A percentile compares a stretch with the other conserved stretches of the same genome.
phyloP scores from a whole-genome alignment of 192 early-diverging fungal species.

The Coemansia sp. region DNA sequence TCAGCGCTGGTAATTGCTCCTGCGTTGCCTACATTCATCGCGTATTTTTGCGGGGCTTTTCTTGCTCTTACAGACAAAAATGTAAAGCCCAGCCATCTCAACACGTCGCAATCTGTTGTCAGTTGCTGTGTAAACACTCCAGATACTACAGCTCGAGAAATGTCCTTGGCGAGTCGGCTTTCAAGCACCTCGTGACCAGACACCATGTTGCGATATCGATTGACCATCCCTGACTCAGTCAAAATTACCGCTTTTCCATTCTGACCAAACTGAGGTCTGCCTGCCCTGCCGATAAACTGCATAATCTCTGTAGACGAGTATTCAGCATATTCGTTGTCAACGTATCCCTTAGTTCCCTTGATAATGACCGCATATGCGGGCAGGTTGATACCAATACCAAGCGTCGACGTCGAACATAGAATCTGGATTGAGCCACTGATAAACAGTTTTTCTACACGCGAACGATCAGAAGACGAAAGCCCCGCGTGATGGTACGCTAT shows the following conservation, averaged over 20 bases:
- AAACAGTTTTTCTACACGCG: constrained; percentile 60
- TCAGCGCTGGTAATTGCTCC: background rate
- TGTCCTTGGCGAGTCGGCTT: constrained; percentile 65
- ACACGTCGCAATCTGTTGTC: constrained; percentile 24
- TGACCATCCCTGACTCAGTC: constrained; percentile 43
- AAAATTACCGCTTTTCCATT: constrained; percentile 69
- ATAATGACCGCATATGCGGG: constrained; percentile 75
- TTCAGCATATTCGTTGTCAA: constrained; percentile 50
- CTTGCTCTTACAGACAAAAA: constrained; percentile 28
- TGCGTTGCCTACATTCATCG: background rate
- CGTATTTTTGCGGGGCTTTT: constrained; percentile 19
- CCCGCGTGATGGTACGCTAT: constrained; percentile 74
- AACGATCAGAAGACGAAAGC: constrained; percentile 46
- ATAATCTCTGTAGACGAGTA: constrained; percentile 66
- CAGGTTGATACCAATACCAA: constrained; percentile 78
- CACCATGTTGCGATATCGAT: constrained; percentile 61
- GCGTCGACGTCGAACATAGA: constrained; percentile 73
- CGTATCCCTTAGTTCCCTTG: constrained; percentile 62
- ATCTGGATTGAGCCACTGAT: constrained; percentile 54
- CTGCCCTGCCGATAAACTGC: constrained; percentile 80
- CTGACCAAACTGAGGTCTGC: constrained; percentile 73
- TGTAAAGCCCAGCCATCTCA: constrained; percentile 35
- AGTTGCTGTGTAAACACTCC: constrained; percentile 39
- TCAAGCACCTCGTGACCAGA: constrained; percentile 64
- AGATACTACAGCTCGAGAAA: constrained; percentile 53